A percentile compares a stretch with the other conserved stretches of the same genome.
These are phyloP conservation scores for Fragaria nilgerrensis DNA, from an alignment of 306 rosid species.

Conservation along the genomic window DNA sequence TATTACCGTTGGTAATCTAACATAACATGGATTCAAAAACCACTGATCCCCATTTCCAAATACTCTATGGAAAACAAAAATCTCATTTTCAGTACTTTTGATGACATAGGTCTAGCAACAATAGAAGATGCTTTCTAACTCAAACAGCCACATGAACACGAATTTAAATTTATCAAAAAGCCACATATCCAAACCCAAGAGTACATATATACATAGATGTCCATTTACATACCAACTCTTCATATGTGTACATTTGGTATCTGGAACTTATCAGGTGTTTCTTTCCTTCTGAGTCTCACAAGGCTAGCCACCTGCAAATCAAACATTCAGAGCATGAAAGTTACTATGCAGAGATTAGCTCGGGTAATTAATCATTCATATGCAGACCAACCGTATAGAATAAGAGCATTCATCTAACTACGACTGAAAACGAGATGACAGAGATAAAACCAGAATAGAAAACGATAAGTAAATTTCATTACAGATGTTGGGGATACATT, in stretches of 20 bases:
- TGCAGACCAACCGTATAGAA: neutral
- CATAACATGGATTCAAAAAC: neutral
- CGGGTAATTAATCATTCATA: neutral
- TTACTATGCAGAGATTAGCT: neutral
- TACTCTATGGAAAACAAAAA: neutral
- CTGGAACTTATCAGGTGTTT: slow-evolving; percentile 8
- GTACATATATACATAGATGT: slow-evolving; percentile 25
- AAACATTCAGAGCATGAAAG: neutral
- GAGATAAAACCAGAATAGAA: neutral
- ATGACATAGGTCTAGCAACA: neutral
- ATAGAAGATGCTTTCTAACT: neutral
- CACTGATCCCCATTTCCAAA: neutral
- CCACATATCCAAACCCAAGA: slow-evolving; percentile 29
- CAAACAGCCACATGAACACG: neutral
- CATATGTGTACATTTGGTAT: slow-evolving; percentile 14
- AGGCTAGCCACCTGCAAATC: slow-evolving; percentile 35
- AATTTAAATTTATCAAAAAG: neutral
- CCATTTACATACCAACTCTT: slow-evolving; percentile 17
- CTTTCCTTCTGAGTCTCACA: slow-evolving; percentile 1
- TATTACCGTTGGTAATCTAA: neutral
- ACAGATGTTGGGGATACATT: neutral
- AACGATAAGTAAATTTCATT: neutral
- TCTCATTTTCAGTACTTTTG: neutral
- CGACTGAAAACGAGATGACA: neutral
- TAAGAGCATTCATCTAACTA: neutral